These are phyloP conservation scores for Aspergillus fumigatus DNA, from an alignment of 2,329 filamentous ascomycete genomes.

Conservation along the genomic window DNA sequence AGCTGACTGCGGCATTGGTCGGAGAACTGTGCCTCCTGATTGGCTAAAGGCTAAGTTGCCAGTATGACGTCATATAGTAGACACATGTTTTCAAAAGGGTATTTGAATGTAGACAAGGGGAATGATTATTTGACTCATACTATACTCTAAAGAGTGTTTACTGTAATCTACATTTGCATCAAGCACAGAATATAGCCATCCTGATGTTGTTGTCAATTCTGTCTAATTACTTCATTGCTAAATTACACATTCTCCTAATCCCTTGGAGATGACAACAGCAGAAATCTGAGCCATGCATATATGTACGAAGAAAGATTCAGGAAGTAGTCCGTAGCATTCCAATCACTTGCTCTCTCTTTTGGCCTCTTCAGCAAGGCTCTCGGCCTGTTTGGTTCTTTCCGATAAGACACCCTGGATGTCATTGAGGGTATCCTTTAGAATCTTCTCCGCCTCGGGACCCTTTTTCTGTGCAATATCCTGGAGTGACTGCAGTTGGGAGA, in stretches of 20 bases:
- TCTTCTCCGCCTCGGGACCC: slow-evolving; percentile 62
- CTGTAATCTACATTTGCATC: no score
- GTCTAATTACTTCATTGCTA: not conserved
- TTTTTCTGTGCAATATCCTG: slow-evolving; percentile 63
- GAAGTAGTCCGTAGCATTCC: not conserved
- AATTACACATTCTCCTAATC: no score
- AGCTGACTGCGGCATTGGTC: no score
- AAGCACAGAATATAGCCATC: not conserved
- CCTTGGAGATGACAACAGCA: not conserved
- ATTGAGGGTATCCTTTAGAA: slow-evolving; percentile 62
- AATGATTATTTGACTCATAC: no score
- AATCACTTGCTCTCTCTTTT: slow-evolving; percentile 14
- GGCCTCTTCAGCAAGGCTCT: slow-evolving; percentile 16
- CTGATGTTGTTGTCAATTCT: not conserved
- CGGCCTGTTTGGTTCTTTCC: slow-evolving; percentile 18
- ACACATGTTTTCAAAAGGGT: no score
- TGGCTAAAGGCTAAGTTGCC: not conserved
- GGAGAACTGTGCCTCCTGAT: not conserved
- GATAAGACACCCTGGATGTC: slow-evolving; percentile 18
- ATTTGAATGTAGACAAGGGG: no score
- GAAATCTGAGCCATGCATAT: not conserved
- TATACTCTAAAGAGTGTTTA: not conserved
- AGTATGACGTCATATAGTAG: not conserved
- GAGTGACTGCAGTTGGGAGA: slow-evolving; percentile 62
- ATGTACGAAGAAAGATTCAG: not conserved